Base-by-base conservation (phyloP, 2,329 filamentous ascomycete genomes). In the Fusarium sp. region DNA sequence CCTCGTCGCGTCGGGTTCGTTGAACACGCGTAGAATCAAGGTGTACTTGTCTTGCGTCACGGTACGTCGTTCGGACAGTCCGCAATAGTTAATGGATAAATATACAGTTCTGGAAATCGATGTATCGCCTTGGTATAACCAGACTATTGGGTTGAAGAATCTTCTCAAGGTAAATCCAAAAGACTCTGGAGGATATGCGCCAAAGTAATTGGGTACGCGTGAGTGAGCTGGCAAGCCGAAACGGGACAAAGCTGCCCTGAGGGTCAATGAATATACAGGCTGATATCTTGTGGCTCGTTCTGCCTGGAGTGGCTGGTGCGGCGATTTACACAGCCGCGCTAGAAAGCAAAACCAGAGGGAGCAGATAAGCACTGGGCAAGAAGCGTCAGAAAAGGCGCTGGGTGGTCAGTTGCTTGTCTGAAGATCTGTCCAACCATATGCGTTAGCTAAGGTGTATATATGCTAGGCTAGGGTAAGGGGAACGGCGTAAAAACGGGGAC, bases 181-280 rank as follows among this genome's bases (percentile, higher is more conserved):
- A 77, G 77, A 81, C 79, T 79, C 78, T 79, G 78, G 79, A 79
- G 80, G 78, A 77, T 78, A 82, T 78, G 68, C 76, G 77, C 79
- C 80, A 81, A 84, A 84, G 84, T 81, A 83, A 86, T 84, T 85
- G 81, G 83, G 81, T 83, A 84, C 85, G 84, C 80, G 85, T 81
- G 79, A 82, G 86, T 88, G 87, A 83, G 87, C 83, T 89, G 86
- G 86, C 86, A 88, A 78, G 77, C 79, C 82, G 40, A 80, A 79
- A 84, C 79, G 85, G 81, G 33, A 37, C 33, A 37, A 37, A 37
- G 33, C 33, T 37, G 33, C 17, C 33, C 33, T 37, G 33, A 37
- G n/a, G 33, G 33, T 37, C 33, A 17, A 37, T 37, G 15, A 37
- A 37, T n/a, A 37, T 37, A 37, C 33, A 37, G 33, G 83, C 82